Evolutionary conservation across 2,329 filamentous ascomycete species (phyloP), one percentile per base, ranked within the genome.

Genomic region (Pyricularia grisea): DNA sequence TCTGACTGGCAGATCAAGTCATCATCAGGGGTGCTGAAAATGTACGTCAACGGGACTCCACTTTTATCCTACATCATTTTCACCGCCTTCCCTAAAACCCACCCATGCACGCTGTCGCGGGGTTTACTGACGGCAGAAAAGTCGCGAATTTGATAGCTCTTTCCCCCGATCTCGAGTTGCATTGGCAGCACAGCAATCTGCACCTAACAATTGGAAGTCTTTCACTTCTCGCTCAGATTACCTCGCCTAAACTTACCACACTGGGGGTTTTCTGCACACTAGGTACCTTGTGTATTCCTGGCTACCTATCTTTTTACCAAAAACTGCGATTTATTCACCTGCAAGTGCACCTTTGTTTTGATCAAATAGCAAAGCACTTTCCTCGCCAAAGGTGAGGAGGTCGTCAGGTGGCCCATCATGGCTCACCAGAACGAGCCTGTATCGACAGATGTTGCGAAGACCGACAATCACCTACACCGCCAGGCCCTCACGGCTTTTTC

Each of bases 401-500:
- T 25, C 58, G 25, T 25, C 23, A 20, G 58, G n/a, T 61, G 58
- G 58, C 58, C 58, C 58, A 61, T 61, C 58, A 61, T 27, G 58
- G 58, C 58, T 61, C 58, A 61, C 58, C 58, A 61, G 58, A 61
- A 9, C 25, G 58, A 61, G 23, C 20, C 25, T 20, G 23, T 23
- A 9, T 61, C 58, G 5, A 61, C 58, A 17, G 1, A 23, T 25
- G 4, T 61, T 25, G n/a, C 7, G 25, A 61, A 61, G 23, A 12
- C 11, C 20, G 58, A 61, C 23, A n/a, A 12, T 25, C 58, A 25
- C 5, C n/a, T 27, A 9, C 23, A 61, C 20, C 67, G 64, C 58
- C 55, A 58, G 67, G 31, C 50, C 30, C 67, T 68, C 11, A n/a
- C 67, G 14, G 58, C 67, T 23, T 63, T 27, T 25, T 73, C 77